Conservation (phyloP, 225 moss, liverwort and hornwort species). For the Bryoerythrophyllum caledonicum region DNA sequence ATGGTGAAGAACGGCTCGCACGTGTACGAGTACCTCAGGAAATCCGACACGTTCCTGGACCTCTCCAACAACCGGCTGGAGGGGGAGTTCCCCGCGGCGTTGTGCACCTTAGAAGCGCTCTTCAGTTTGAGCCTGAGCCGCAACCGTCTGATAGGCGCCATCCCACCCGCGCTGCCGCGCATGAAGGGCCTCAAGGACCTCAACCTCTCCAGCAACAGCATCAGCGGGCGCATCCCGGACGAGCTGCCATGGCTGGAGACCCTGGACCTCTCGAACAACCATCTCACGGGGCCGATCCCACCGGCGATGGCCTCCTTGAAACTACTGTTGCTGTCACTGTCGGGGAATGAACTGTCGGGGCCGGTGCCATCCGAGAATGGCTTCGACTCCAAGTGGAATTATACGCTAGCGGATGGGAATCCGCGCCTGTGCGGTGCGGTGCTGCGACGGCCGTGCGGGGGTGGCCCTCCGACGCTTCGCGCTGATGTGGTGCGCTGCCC, state of each 20-base stretch:
- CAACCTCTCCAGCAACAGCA: neutral
- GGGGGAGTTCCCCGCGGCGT: conserved; percentile 2
- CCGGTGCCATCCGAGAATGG: neutral
- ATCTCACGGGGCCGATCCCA: neutral
- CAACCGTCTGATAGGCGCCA: conserved; percentile 17
- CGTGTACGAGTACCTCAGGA: conserved; percentile 3
- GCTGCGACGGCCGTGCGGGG: too few relatives aligned
- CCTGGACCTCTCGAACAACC: neutral
- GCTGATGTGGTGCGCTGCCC: neutral
- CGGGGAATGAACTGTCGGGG: conserved; percentile 1
- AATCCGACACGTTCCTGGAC: conserved; percentile 18
- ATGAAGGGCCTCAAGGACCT: conserved; percentile 22
- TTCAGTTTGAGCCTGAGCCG: conserved; percentile 24
- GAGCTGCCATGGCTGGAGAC: neutral
- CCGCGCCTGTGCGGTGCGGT: neutral
- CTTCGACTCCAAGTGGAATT: neutral
- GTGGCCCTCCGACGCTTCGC: neutral
- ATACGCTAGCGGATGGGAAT: neutral
- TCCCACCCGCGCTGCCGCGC: neutral
- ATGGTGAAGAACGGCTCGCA: conserved; percentile 1
- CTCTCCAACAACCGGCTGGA: conserved; percentile 3
- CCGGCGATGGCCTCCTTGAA: neutral
- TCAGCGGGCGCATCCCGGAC: conserved; percentile 15
- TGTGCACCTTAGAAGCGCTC: conserved; percentile 23
- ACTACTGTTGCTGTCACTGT: neutral